These are phyloP conservation scores for Vanrija pseudolonga DNA, from an alignment of 1,284 basidiomycete species.

Conservation along the genomic window DNA sequence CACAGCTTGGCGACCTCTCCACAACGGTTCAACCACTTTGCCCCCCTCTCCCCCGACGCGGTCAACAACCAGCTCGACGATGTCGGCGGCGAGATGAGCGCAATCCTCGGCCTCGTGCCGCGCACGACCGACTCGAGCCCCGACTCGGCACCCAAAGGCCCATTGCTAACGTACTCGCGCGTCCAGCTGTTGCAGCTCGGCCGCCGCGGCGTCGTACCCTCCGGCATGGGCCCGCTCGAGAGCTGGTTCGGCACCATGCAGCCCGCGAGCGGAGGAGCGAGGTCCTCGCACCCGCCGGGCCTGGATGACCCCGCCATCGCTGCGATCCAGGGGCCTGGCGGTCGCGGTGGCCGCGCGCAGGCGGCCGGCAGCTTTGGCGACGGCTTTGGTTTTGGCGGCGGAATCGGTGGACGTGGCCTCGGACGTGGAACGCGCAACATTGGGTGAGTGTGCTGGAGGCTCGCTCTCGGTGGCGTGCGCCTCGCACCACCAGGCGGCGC, in stretches of 20 bases:
- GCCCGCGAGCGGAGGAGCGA: neutral
- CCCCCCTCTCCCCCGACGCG: constrained; percentile 40
- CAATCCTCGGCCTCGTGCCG: constrained; percentile 19
- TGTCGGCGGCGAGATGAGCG: constrained; percentile 25
- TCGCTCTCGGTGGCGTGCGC: neutral
- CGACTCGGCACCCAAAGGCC: constrained; percentile 1
- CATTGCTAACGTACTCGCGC: constrained; percentile 13
- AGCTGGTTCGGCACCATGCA: constrained; percentile 11
- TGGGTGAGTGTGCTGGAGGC: constrained; percentile 22
- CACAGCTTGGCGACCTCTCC: constrained; percentile 17
- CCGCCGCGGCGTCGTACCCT: constrained; percentile 2
- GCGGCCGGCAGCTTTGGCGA: constrained; percentile 36
- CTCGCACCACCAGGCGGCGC: neutral
- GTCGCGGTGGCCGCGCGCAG: constrained; percentile 16
- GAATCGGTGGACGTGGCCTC: constrained; percentile 30
- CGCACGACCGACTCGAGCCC: neutral
- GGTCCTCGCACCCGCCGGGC: neutral
- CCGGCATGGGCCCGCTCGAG: constrained; percentile 9
- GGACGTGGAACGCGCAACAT: constrained; percentile 28
- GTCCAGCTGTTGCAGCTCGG: constrained; percentile 9
- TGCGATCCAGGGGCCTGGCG: constrained; percentile 20
- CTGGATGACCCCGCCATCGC: constrained; percentile 43
- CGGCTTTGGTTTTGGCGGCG: constrained; percentile 46
- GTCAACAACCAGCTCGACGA: constrained; percentile 23
- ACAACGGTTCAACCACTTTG: constrained; percentile 41